A percentile compares a stretch with the other conserved stretches of the same genome.
These are phyloP conservation scores for Fusarium torulosum DNA, from an alignment of 2,329 filamentous ascomycete species.

Conservation along the genomic window DNA sequence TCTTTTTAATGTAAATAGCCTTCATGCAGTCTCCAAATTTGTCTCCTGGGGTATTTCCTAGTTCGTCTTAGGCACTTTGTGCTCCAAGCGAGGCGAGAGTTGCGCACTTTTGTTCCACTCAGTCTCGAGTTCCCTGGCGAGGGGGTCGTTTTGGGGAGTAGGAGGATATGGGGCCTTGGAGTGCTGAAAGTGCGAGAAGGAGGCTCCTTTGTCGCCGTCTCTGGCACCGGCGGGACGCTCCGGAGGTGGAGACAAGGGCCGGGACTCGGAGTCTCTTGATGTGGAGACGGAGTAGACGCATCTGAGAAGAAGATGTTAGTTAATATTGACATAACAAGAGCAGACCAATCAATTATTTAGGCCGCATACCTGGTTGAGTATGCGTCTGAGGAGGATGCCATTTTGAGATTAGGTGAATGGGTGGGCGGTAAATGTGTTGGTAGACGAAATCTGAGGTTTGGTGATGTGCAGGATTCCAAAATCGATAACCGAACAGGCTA, in stretches of 20 bases:
- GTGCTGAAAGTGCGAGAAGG: background rate
- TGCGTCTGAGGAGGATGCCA: background rate
- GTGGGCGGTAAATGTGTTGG: too few species aligned
- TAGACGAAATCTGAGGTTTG: background rate
- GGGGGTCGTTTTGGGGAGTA: background rate
- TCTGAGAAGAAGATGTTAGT: background rate
- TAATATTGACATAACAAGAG: background rate
- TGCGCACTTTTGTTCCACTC: background rate
- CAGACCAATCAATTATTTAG: background rate
- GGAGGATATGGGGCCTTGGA: background rate
- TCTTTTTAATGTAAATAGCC: background rate
- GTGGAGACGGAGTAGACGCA: constrained; percentile 6
- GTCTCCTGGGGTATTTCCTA: background rate
- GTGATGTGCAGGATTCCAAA: background rate
- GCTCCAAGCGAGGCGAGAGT: constrained; percentile 1
- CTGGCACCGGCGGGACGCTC: background rate
- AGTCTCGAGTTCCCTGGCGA: background rate
- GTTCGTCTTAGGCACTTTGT: background rate
- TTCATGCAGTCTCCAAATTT: background rate
- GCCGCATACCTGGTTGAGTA: background rate
- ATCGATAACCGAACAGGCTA: background rate
- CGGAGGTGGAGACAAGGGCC: background rate
- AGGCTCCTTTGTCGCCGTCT: background rate
- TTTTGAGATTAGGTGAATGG: background rate
- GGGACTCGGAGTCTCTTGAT: background rate